Evolutionary conservation across 768 basidiomycete genomes (phyloP).

Genomic region (Pleurotus pulmonarius): DNA sequence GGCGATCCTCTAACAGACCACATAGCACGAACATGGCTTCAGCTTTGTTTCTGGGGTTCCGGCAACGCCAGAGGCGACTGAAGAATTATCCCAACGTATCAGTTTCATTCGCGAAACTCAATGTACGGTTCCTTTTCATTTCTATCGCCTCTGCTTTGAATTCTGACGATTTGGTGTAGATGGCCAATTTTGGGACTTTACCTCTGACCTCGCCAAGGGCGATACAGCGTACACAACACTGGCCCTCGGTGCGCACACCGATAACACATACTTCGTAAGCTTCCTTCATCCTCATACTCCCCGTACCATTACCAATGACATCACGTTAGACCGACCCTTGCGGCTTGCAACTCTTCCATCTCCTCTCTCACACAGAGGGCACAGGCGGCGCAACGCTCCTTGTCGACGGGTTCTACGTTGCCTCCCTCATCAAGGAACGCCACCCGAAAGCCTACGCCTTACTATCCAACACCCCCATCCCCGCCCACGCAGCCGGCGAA

Average conservation of each 20-base stretch:
- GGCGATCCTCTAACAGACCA: background rate
- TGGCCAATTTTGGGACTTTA: slow-evolving; percentile 97
- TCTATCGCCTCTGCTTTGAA: background rate
- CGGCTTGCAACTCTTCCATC: slow-evolving; percentile 94
- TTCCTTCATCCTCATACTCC: background rate
- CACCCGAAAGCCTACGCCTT: slow-evolving; percentile 69
- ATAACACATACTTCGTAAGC: slow-evolving; percentile 65
- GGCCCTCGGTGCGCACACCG: slow-evolving; percentile 79
- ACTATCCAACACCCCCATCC: slow-evolving; percentile 64
- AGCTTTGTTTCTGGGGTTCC: slow-evolving; percentile 84
- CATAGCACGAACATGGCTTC: slow-evolving; percentile 83
- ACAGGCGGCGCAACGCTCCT: slow-evolving; percentile 87
- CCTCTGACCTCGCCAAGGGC: slow-evolving; percentile 83
- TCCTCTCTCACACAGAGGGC: slow-evolving; percentile 80
- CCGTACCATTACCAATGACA: background rate
- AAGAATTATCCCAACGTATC: slow-evolving; percentile 70
- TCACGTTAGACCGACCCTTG: slow-evolving; percentile 77
- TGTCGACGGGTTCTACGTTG: slow-evolving; percentile 93
- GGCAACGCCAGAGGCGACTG: slow-evolving; percentile 77
- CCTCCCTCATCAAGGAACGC: slow-evolving; percentile 69
- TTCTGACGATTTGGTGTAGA: slow-evolving; percentile 41
- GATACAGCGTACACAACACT: slow-evolving; percentile 94
- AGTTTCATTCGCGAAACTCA: slow-evolving; percentile 87
- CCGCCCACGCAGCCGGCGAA: slow-evolving; percentile 90
- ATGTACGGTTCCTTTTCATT: slow-evolving; percentile 23